Evolutionary conservation across 192 early-diverging fungal genomes (phyloP), one percentile per base, ranked within the genome.

Genomic region (Linderina pennispora): DNA sequence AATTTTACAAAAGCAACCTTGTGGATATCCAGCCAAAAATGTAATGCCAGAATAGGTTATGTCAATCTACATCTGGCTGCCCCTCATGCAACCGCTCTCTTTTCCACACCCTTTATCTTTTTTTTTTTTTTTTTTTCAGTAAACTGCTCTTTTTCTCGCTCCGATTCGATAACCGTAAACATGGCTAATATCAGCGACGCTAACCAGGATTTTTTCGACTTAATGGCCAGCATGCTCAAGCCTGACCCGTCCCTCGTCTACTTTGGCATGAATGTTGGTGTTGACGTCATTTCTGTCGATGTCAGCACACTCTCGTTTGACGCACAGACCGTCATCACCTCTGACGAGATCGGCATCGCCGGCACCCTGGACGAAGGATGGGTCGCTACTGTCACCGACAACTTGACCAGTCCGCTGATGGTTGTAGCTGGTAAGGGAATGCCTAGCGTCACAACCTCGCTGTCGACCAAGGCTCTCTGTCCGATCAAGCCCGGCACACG

Each of bases 1-100:
- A 63, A 33, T 55, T 63, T 40, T 53, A 57, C 35, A 64, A 64
- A 22, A 14, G 43, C 9, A 42, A 46, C n/a, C 43, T 62, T n/a
- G 45, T 48, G 9, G 59, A 62, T 13, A 41, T 52, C 10, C 59
- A 62, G 47, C 59, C 59, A 33, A 46, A 43, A 23, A 35, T 55
- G 40, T 55, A 46, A 11, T 5, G 28, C 5, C 6, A 31, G 28
- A n/a, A n/a, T n/a, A n/a, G n/a, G n/a, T n/a, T n/a, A n/a, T n/a
- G n/a, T n/a, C n/a, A 23, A 23, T 31, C 32, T 35, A 31, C 19
- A 21, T 45, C 11, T 45, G 20, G 36, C 22, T 17, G 13, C 33
- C 32, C 15, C 21, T 35, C 23, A 2, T n/a, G 28, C 28, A 5
- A 31, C 28, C 28, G 28, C 5, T 8, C 11, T 11, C 28, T 31